Evolutionary conservation across 2,329 filamentous ascomycete species (phyloP), one percentile per base, ranked within the genome.

Genomic region (Tolypocladium ovalisporum): DNA sequence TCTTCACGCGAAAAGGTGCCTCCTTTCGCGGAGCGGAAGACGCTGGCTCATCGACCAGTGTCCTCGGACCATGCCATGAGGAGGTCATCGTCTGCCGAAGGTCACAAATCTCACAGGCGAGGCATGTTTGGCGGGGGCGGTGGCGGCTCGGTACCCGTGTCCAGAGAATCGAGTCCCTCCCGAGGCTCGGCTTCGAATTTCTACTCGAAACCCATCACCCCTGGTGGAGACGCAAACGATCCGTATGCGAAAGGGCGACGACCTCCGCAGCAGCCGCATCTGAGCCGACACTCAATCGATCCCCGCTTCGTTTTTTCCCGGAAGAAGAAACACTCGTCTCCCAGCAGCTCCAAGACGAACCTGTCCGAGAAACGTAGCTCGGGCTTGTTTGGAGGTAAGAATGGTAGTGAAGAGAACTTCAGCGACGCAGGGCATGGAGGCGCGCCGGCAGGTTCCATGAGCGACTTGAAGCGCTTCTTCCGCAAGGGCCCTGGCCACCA

Each of bases 381-480:
- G 0, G 73, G 68, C n/a, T 62, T 71, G 12, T 73, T 71, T 55
- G 63, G 66, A 19, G 58, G 59, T 62, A 71, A 71, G 69, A 61
- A 68, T 67, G 62, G 68, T 75, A 40, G 74, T 75, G 56, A 74
- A 22, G 68, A 70, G 27, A 61, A 67, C 27, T 56, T 62, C 1
- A 61, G 62, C 9, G 67, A 64, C 17, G 68, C 71, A 47, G 66
- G 65, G 29, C 54, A 59, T 47, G 58, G 63, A 22, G 62, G 65
- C 27, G 65, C 67, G n/a, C 22, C 40, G 13, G 84, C 89, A 59
- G 85, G 88, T 27, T 97, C 94, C 6, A 97, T 97, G 88, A 87
- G 89, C 4, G 93, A 97, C 66, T 74, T 99, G 60, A 97, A 96
- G 75, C 83, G 94, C n/a, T 99, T 99, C 71, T 96, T 99, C 78